A percentile compares a stretch with the other conserved stretches of the same genome.
Conservation (phyloP, 108 stramenopile genomes). For the Cyclostephanos tholiformis region DNA sequence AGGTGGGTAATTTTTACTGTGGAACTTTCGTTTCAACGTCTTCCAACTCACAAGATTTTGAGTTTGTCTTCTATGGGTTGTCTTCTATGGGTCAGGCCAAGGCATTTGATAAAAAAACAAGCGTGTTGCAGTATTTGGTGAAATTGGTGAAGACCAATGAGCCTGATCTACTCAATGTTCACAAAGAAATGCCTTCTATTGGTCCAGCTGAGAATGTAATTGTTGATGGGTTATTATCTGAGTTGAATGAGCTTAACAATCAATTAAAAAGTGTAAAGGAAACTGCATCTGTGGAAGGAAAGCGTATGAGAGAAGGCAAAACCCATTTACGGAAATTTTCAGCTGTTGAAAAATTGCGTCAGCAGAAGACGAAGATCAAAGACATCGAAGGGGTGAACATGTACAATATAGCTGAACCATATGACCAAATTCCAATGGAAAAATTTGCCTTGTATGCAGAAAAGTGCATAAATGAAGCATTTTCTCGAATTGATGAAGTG, state of each 20-base stretch:
- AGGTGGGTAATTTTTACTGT: slow-evolving; percentile 56
- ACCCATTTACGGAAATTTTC: slow-evolving; percentile 24
- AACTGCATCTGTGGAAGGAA: slow-evolving; percentile 65
- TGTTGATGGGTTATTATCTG: slow-evolving; percentile 59
- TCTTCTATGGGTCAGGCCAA: slow-evolving; percentile 69
- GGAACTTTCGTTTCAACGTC: not conserved
- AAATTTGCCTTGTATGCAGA: slow-evolving; percentile 64
- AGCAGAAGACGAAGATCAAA: slow-evolving; percentile 66
- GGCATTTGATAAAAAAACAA: slow-evolving; percentile 96
- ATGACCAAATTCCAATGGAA: slow-evolving; percentile 76
- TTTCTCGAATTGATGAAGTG: slow-evolving; percentile 55
- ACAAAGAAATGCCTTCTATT: slow-evolving; percentile 68
- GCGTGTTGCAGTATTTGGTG: slow-evolving; percentile 91
- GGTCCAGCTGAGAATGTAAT: slow-evolving; percentile 64
- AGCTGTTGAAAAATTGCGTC: slow-evolving; percentile 58
- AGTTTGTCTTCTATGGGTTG: too few relatives aligned
- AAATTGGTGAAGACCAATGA: slow-evolving; percentile 80
- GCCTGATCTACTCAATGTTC: slow-evolving; percentile 60
- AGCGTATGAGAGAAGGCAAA: slow-evolving; percentile 48
- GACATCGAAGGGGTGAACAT: slow-evolving; percentile 58
- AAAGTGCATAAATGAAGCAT: slow-evolving; percentile 52
- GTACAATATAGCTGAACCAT: slow-evolving; percentile 65
- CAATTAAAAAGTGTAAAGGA: slow-evolving; percentile 60
- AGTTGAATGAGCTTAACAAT: slow-evolving; percentile 63
- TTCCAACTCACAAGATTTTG: slow-evolving; percentile 9